Evolutionary conservation across 306 rosid genomes (phyloP), one percentile per base, ranked within the genome.

Genomic region (Boehmeria nivea): DNA sequence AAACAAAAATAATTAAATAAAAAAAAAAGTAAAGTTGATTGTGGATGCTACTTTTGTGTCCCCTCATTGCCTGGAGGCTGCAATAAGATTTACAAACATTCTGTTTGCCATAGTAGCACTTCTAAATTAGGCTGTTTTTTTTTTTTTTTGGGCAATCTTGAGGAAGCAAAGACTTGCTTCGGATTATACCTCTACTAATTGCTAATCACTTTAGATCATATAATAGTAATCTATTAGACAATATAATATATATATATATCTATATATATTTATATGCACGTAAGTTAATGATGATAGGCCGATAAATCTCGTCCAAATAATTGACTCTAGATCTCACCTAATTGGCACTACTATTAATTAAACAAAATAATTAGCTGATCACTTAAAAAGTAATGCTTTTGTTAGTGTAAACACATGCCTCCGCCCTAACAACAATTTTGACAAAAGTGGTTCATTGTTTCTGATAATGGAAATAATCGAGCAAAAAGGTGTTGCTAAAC

Each of bases 21-120:
- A 40, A 8, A 8, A 40, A 14, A 8, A 40, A 12, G 12, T 3
- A 1, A 8, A 14, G 10, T 12, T 14, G 59, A 55, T 65, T 43
- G 54, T 61, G 70, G 73, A 59, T 34, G 60, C 19, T 65, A 64
- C 63, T 80, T 75, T 67, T 39, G 0, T 76, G 95, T 75, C 84
- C 75, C 81, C 83, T 68, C 26, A 61, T 65, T 74, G 76, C 86
- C 79, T 68, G 81, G 80, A 75, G 78, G 83, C 78, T 83, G 82
- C 81, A 74, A 73, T 65, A 67, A 69, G 73, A 70, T 76, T 64
- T 70, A 58, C 71, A 77, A 71, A 63, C 72, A 70, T 72, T 51
- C 68, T 65, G 64, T 60, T 22, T 22, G 50, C 5, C 63, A 65
- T 40, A 21, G 9, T n/a, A 20, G 19, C 9, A 15, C 34, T 57